Conservation (phyloP, 768 basidiomycete genomes). For the Tylopilus intermedius region DNA sequence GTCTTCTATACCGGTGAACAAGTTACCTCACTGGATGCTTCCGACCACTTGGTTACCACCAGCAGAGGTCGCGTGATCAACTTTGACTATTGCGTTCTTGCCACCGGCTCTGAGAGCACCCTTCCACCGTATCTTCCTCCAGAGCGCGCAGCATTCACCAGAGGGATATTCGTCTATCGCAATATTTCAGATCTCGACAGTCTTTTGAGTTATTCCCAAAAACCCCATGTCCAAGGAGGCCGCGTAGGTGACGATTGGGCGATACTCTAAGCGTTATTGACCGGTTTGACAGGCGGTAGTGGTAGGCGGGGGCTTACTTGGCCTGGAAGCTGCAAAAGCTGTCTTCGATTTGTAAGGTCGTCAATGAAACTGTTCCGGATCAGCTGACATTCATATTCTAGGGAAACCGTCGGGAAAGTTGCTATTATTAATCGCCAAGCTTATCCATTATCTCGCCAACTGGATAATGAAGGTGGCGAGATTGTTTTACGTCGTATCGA, state of each 20-base stretch:
- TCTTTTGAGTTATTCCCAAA: slow-evolving; percentile 56
- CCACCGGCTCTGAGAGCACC: slow-evolving; percentile 64
- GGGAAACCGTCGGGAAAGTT: slow-evolving; percentile 40
- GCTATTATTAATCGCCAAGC: slow-evolving; percentile 49
- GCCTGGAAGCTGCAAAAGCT: slow-evolving; percentile 72
- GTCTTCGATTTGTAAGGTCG: slow-evolving; percentile 48
- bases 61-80: slow-evolving; percentile 39
- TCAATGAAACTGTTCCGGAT: not conserved
- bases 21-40: slow-evolving; percentile 37
- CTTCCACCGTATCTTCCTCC: slow-evolving; percentile 54
- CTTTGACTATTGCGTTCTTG: slow-evolving; percentile 63
- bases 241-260: slow-evolving; percentile 12
- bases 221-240: slow-evolving; percentile 36
- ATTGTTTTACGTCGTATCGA: slow-evolving; percentile 58
- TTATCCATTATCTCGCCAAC: slow-evolving; percentile 54
- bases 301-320: slow-evolving; percentile 67
- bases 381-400: not conserved
- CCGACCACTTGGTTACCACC: slow-evolving; percentile 42
- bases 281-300: slow-evolving; percentile 26
- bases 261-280: not conserved
- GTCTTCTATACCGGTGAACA: slow-evolving; percentile 47
- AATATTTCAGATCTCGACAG: slow-evolving; percentile 63
- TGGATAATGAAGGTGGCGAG: slow-evolving; percentile 54
- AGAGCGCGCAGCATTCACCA: slow-evolving; percentile 34
- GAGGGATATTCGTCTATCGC: slow-evolving; percentile 68